Conservation (phyloP, 805 yeast genomes). For the Candida ficus region DNA sequence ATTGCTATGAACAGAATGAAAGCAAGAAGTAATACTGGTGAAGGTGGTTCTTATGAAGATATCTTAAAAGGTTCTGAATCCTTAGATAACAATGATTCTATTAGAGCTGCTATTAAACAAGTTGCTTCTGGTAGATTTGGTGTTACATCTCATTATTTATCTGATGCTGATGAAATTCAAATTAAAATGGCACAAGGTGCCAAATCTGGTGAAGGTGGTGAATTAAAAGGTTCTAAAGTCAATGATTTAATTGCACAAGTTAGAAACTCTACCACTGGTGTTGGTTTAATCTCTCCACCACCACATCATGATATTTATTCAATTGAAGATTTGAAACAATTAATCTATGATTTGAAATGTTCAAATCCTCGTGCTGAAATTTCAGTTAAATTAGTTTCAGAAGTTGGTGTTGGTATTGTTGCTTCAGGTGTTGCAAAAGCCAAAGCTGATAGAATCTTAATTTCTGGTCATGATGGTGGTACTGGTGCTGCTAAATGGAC, state of each 20-base stretch:
- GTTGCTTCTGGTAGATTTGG: conserved; percentile 98
- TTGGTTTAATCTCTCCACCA: conserved; percentile 95
- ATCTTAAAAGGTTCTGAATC: conserved; percentile 74
- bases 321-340: conserved; percentile 94
- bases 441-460: conserved; percentile 92
- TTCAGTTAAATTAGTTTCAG: conserved; percentile 93
- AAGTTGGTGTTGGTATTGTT: conserved; percentile 98
- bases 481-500: conserved; percentile 99
- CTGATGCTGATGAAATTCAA: conserved; percentile 96
- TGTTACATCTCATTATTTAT: conserved; percentile 88
- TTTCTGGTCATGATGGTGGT: conserved; percentile 99
- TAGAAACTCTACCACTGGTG: conserved; percentile 95
- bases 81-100: conserved; percentile 86
- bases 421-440: conserved; percentile 99
- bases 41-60: conserved; percentile 88
- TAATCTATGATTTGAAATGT: conserved; percentile 94
- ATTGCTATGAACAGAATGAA: conserved; percentile 98
- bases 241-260: conserved; percentile 85
- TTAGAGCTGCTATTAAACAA: conserved; percentile 98
- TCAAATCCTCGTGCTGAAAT: conserved; percentile 96
- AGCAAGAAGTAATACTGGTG: conserved; percentile 97
- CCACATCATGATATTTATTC: conserved; percentile 99
- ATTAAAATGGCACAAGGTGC: conserved; percentile 99
- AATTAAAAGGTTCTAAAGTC: conserved; percentile 58
- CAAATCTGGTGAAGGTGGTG: conserved; percentile 99